Percentiles rank a stretch among this genome's conserved stretches.
phyloP scores from a whole-genome alignment of 345 rosid species.

The Syzygium aqueum region DNA sequence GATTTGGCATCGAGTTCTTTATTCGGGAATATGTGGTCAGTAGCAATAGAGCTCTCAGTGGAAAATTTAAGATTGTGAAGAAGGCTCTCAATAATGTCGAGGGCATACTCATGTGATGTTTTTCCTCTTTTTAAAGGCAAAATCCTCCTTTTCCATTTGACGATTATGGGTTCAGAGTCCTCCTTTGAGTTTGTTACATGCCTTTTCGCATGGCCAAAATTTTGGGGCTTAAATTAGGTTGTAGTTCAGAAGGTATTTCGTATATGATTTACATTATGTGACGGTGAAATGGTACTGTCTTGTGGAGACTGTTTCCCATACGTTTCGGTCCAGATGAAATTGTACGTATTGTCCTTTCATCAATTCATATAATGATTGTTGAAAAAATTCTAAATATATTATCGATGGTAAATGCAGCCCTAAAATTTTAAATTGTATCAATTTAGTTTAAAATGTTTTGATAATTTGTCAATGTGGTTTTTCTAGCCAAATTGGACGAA shows the following conservation, averaged over 20 bases:
- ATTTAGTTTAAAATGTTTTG: not conserved
- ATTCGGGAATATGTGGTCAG: constrained; percentile 60
- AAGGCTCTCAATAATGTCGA: constrained; percentile 62
- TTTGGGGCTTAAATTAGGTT: not conserved
- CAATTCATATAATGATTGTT: not conserved
- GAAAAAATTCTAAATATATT: not conserved
- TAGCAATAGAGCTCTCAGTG: constrained; percentile 21
- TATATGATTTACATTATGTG: not conserved
- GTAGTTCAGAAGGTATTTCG: not conserved
- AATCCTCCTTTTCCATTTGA: not conserved
- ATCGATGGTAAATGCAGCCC: fast-evolving
- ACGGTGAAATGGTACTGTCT: not conserved
- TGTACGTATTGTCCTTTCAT: not conserved
- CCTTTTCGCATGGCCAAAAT: not conserved
- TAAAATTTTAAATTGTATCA: not conserved
- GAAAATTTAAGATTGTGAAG: constrained; percentile 57
- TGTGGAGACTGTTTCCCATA: not conserved
- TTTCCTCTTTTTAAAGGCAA: not conserved
- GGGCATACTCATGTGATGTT: constrained; percentile 56
- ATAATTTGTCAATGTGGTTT: not conserved
- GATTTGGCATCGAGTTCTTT: constrained; percentile 64
- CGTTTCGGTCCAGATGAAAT: not conserved
- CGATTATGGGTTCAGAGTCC: not conserved
- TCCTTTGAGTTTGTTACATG: not conserved
- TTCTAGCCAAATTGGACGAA: fast-evolving